phyloP scores from a whole-genome alignment of 495 filamentous ascomycete genomes.

The Aspergillus wentii region DNA sequence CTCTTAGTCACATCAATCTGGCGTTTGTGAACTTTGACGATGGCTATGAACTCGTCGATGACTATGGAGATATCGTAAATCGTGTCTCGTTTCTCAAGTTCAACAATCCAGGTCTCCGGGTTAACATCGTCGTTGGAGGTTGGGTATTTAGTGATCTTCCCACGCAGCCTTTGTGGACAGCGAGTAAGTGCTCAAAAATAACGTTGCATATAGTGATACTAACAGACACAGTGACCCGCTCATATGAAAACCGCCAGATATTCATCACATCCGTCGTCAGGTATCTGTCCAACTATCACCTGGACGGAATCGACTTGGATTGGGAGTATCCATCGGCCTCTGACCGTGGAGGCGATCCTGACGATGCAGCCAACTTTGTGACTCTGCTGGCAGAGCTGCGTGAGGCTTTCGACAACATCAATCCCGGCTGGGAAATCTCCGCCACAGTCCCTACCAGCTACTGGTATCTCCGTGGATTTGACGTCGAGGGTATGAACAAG shows the following conservation, averaged over 20 bases:
- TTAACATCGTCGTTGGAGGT: slow-evolving; percentile 3
- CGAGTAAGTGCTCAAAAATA: slow-evolving; percentile 10
- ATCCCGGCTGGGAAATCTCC: slow-evolving; percentile 22
- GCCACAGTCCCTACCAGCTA: slow-evolving; percentile 41
- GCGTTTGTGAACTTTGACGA: slow-evolving; percentile 4
- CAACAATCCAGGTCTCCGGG: background rate
- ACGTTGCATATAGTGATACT: too few relatives aligned
- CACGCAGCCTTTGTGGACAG: slow-evolving; percentile 5
- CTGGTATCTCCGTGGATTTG: slow-evolving; percentile 50
- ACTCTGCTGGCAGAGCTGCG: slow-evolving; percentile 28
- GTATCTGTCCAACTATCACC: slow-evolving; percentile 37
- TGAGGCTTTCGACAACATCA: too few relatives aligned
- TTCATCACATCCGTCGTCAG: slow-evolving; percentile 33
- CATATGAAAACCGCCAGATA: slow-evolving; percentile 7
- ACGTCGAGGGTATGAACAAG: slow-evolving; percentile 26
- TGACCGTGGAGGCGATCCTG: slow-evolving; percentile 34
- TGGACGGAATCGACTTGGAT: slow-evolving; percentile 48
- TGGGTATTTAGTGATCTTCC: slow-evolving; percentile 3
- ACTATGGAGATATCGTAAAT: background rate
- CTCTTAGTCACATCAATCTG: slow-evolving; percentile 3
- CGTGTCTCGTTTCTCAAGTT: slow-evolving; percentile 3
- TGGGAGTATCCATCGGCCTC: slow-evolving; percentile 39
- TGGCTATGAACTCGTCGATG: slow-evolving; percentile 1
- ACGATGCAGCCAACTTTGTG: slow-evolving; percentile 39
- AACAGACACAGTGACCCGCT: slow-evolving; percentile 6